Conservation (phyloP, 768 basidiomycete genomes). For the Asterophora lycoperdoides region DNA sequence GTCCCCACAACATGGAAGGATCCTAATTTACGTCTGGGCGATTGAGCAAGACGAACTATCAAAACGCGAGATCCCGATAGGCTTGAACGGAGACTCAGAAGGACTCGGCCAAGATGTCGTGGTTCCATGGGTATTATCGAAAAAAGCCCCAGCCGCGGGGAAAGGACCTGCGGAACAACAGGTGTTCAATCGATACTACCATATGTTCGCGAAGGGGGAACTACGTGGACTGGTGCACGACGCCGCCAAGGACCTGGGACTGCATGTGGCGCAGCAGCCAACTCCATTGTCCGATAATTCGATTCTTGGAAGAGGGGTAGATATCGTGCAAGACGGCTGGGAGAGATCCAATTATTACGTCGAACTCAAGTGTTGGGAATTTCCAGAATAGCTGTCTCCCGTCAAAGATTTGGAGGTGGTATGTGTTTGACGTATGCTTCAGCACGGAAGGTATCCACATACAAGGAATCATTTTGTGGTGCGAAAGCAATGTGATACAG, state of each 20-base stretch:
- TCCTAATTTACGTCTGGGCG: slow-evolving; percentile 96
- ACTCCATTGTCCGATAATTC: slow-evolving; percentile 4
- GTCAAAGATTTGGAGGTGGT: neutral
- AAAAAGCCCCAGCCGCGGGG: slow-evolving; percentile 20
- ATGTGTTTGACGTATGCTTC: neutral
- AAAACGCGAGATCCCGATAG: slow-evolving; percentile 57
- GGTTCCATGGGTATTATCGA: slow-evolving; percentile 79
- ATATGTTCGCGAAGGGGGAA: slow-evolving; percentile 88
- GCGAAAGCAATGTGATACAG: slow-evolving; percentile 30
- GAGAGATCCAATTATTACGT: slow-evolving; percentile 88
- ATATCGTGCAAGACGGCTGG: slow-evolving; percentile 75
- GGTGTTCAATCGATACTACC: slow-evolving; percentile 89
- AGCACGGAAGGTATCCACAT: slow-evolving; percentile 3
- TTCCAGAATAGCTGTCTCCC: slow-evolving; percentile 12
- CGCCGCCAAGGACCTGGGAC: slow-evolving; percentile 56
- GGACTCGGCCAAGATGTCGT: slow-evolving; percentile 71
- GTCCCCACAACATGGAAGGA: slow-evolving; percentile 64
- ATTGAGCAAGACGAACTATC: slow-evolving; percentile 87
- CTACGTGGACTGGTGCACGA: slow-evolving; percentile 54
- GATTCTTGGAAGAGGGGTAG: slow-evolving; percentile 43
- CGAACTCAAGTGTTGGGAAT: slow-evolving; percentile 63
- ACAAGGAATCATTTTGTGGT: slow-evolving; percentile 12
- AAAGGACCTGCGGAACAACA: slow-evolving; percentile 26
- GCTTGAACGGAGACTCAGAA: slow-evolving; percentile 14
- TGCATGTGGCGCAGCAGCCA: slow-evolving; percentile 43